Conservation (phyloP, 257 asterid species). For the Jacaranda copaia region DNA sequence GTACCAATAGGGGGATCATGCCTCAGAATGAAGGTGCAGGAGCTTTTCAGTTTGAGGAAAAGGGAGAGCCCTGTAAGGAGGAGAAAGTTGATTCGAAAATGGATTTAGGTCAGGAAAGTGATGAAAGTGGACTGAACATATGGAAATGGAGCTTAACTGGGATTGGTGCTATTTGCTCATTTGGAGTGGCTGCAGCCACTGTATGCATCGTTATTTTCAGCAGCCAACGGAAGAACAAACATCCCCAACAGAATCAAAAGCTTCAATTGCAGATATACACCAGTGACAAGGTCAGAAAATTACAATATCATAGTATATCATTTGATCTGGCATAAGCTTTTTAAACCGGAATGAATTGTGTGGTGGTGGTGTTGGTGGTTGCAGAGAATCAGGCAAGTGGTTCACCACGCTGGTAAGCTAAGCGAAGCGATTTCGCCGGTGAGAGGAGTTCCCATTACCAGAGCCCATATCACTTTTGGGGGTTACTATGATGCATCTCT, state of each 20-base stretch:
- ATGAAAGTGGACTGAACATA: slow-evolving; percentile 47
- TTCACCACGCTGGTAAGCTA: slow-evolving; percentile 45
- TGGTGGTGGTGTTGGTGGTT: background rate
- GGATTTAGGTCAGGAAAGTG: slow-evolving; percentile 24
- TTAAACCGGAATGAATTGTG: background rate
- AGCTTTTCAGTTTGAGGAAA: slow-evolving; percentile 49
- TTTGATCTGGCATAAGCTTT: background rate
- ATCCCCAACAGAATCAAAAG: slow-evolving; percentile 48
- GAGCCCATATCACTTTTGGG: slow-evolving; percentile 71
- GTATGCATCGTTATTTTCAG: slow-evolving; percentile 65
- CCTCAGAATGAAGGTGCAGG: slow-evolving; percentile 46
- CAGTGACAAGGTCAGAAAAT: slow-evolving; percentile 55
- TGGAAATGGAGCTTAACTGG: slow-evolving; percentile 77
- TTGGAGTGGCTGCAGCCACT: slow-evolving; percentile 74
- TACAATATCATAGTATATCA: background rate
- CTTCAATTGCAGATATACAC: slow-evolving; percentile 62
- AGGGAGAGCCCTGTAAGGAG: slow-evolving; percentile 32
- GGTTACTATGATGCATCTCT: slow-evolving; percentile 59
- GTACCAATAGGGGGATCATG: slow-evolving; percentile 34
- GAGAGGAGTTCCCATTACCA: slow-evolving; percentile 52
- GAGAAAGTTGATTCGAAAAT: slow-evolving; percentile 31
- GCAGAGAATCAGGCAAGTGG: slow-evolving; percentile 65
- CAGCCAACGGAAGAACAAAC: slow-evolving; percentile 41
- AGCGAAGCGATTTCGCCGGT: slow-evolving; percentile 59
- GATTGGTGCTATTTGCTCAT: slow-evolving; percentile 76